A percentile compares a stretch with the other conserved stretches of the same genome.
Evolutionary conservation across 306 rosid genomes (phyloP).

Genomic region (Rosa rugosa): DNA sequence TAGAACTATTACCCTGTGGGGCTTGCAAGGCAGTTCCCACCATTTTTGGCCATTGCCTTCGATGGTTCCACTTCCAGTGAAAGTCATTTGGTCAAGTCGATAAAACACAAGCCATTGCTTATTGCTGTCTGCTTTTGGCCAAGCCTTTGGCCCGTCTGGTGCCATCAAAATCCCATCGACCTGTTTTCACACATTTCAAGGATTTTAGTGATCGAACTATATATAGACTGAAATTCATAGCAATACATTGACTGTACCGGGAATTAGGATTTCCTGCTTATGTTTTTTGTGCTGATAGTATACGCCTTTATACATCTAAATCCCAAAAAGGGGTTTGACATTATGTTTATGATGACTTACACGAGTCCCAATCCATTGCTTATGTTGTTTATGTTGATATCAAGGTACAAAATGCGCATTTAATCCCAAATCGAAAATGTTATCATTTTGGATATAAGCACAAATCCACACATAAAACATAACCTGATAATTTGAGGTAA

Average conservation of each 20-base stretch:
- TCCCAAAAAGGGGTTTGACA: not conserved
- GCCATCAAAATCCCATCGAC: conserved; percentile 89
- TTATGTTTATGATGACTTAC: not conserved
- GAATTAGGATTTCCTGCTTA: not conserved
- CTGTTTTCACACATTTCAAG: conserved; percentile 35
- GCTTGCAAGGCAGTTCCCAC: conserved; percentile 99
- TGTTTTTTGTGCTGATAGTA: not conserved
- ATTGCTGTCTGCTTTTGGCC: conserved; percentile 75
- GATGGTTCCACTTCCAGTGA: conserved; percentile 82
- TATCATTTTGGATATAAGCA: not conserved
- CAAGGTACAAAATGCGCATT: not conserved
- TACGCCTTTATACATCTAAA: not conserved
- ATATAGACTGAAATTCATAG: not conserved
- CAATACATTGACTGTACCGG: not conserved
- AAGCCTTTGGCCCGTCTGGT: conserved; percentile 84
- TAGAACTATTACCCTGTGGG: conserved; percentile 69
- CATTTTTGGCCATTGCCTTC: conserved; percentile 95
- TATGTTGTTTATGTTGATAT: not conserved
- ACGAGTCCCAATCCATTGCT: not conserved
- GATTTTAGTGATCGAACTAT: not conserved
- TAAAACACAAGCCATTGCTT: conserved; percentile 94
- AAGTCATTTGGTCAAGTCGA: conserved; percentile 66
- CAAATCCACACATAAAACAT: not conserved
- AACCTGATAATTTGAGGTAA: not conserved
- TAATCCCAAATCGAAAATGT: not conserved